Percentiles rank a stretch among this genome's conserved stretches.
phyloP scores from a whole-genome alignment of 495 filamentous ascomycete genomes.

The Annulohypoxylon stygium region DNA sequence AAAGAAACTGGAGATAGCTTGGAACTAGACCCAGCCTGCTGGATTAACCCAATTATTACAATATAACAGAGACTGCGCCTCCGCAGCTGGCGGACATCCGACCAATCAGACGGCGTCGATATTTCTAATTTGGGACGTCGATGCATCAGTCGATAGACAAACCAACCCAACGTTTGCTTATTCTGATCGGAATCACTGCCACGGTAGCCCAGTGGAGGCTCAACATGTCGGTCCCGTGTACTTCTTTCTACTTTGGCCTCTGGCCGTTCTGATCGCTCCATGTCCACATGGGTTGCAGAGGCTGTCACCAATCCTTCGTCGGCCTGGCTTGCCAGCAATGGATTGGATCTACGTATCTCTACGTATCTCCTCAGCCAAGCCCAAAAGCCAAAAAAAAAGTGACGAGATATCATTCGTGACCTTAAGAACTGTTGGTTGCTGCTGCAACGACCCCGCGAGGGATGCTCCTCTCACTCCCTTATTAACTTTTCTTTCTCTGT shows the following conservation, averaged over 20 bases:
- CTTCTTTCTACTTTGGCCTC: neutral
- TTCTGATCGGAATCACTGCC: constrained; percentile 36
- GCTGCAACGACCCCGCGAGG: constrained; percentile 15
- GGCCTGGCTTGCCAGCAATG: constrained; percentile 6
- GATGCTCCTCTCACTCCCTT: constrained; percentile 23
- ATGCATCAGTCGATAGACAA: constrained; percentile 11
- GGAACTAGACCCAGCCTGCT: constrained; percentile 9
- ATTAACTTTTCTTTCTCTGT: constrained; percentile 16
- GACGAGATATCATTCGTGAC: constrained; percentile 23
- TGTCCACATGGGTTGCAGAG: neutral
- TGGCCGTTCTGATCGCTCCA: constrained; percentile 8
- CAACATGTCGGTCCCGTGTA: constrained; percentile 24
- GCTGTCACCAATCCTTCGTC: constrained; percentile 23
- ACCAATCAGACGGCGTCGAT: constrained; percentile 33
- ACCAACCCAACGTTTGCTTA: constrained; percentile 33
- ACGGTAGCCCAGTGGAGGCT: constrained; percentile 22
- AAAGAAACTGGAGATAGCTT: neutral
- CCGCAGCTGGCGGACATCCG: neutral
- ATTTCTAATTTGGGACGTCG: constrained; percentile 36
- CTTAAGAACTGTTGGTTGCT: constrained; percentile 24
- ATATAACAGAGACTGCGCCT: constrained; percentile 28
- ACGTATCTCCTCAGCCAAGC: constrained; percentile 7
- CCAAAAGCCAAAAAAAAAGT: constrained; percentile 15
- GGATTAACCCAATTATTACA: neutral
- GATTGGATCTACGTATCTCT: constrained; percentile 26